Evolutionary conservation across 345 rosid species (phyloP).

Genomic region (Lepidium africanum): DNA sequence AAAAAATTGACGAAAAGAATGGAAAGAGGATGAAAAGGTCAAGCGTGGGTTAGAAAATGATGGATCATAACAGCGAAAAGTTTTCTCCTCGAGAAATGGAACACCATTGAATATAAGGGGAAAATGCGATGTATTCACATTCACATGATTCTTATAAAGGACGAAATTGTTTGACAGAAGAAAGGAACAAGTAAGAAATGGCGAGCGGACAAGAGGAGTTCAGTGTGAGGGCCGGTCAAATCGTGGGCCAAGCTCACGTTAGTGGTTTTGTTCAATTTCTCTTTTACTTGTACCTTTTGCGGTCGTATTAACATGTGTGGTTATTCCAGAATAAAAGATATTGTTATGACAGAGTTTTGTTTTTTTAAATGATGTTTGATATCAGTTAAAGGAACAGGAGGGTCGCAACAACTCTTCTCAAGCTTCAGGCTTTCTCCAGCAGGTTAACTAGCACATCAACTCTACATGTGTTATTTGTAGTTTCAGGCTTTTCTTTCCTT

Average conservation of each 20-base stretch:
- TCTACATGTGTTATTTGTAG: neutral
- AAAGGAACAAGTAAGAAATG: slow-evolving; percentile 13
- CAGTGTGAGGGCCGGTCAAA: slow-evolving; percentile 26
- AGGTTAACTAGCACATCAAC: slow-evolving; percentile 18
- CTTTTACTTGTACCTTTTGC: slow-evolving; percentile 1
- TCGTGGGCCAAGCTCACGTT: slow-evolving; percentile 26
- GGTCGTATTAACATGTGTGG: neutral
- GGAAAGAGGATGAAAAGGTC: neutral
- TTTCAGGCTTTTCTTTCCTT: neutral
- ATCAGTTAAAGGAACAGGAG: slow-evolving; percentile 8
- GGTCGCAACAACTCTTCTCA: slow-evolving; percentile 20
- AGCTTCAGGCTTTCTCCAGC: slow-evolving; percentile 17
- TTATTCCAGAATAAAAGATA: neutral
- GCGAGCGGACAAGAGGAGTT: slow-evolving; percentile 24
- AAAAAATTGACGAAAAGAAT: neutral
- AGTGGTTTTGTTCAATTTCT: slow-evolving; percentile 20
- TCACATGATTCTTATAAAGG: neutral
- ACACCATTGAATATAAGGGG: slow-evolving; percentile 2
- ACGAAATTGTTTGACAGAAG: neutral
- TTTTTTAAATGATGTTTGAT: slow-evolving; percentile 3
- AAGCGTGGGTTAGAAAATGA: neutral
- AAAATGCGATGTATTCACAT: neutral
- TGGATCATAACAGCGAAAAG: slow-evolving; percentile 8
- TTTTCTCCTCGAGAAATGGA: neutral
- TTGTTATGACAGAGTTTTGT: neutral